A percentile compares a stretch with the other conserved stretches of the same genome.
Conservation (phyloP, 2,329 filamentous ascomycete species). For the Davidsoniella virescens region DNA sequence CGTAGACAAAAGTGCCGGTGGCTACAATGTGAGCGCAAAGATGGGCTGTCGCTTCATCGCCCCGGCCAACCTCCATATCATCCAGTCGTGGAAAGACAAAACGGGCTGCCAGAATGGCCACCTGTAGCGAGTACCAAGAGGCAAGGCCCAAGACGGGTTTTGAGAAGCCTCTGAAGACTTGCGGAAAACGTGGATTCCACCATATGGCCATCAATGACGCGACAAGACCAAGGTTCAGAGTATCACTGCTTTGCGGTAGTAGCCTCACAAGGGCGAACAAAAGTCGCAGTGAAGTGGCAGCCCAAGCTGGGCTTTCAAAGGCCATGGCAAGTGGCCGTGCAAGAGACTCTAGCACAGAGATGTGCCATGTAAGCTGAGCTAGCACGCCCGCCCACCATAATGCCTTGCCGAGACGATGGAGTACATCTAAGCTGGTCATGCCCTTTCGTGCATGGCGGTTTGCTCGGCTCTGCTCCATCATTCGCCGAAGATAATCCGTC, state of each 20-base stretch:
- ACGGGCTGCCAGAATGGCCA: constrained; percentile 40
- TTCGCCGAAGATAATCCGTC: constrained; percentile 60
- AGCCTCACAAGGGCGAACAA: constrained; percentile 19
- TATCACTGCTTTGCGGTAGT: constrained; percentile 25
- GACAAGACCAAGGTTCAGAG: constrained; percentile 32
- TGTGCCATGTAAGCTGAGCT: constrained; percentile 36
- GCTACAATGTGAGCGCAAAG: constrained; percentile 39
- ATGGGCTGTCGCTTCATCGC: constrained; percentile 25
- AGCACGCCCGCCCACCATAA: constrained; percentile 32
- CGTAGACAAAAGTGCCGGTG: constrained; percentile 34
- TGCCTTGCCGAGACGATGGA: constrained; percentile 27
- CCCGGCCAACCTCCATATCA: constrained; percentile 24
- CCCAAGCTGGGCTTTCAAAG: constrained; percentile 2
- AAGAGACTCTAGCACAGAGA: constrained; percentile 17
- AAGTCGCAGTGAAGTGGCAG: not conserved
- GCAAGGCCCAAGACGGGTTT: constrained; percentile 42
- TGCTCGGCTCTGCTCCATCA: constrained; percentile 49
- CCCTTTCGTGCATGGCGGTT: constrained; percentile 19
- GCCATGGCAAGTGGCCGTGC: not conserved
- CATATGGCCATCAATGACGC: constrained; percentile 37
- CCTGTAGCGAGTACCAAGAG: constrained; percentile 51
- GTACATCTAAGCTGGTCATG: constrained; percentile 26
- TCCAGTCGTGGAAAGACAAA: constrained; percentile 29
- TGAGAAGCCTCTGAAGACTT: constrained; percentile 42
- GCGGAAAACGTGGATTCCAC: constrained; percentile 54